Conservation (phyloP, 75 land plant genomes). For the Cupressus sempervirens region DNA sequence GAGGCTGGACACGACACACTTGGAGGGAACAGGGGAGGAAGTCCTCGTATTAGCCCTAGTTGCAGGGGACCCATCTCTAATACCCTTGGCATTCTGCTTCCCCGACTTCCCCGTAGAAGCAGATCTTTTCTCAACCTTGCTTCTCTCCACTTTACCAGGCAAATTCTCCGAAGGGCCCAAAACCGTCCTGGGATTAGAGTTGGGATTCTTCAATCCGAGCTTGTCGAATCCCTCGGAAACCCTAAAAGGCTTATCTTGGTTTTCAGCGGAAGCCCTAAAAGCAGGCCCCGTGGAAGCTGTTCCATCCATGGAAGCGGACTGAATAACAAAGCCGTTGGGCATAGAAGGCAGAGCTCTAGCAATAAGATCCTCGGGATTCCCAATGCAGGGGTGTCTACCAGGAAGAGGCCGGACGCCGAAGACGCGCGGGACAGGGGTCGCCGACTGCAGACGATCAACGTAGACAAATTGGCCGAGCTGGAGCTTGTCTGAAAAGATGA, state of each 20-base stretch:
- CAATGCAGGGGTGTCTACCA: slow-evolving; percentile 70
- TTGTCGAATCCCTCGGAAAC: not conserved
- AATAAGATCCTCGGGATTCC: slow-evolving; percentile 60
- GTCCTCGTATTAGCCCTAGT: slow-evolving; percentile 22
- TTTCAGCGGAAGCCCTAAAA: not conserved
- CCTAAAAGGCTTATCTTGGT: not conserved
- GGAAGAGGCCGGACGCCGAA: slow-evolving; percentile 66
- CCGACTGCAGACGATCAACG: slow-evolving; percentile 66
- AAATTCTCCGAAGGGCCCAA: slow-evolving; percentile 3
- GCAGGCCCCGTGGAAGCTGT: not conserved
- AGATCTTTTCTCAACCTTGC: slow-evolving; percentile 23
- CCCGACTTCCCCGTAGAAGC: slow-evolving; percentile 23
- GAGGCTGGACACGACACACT: slow-evolving; percentile 65
- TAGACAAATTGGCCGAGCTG: slow-evolving; percentile 89
- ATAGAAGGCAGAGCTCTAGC: slow-evolving; percentile 23
- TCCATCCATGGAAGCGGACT: slow-evolving; percentile 24
- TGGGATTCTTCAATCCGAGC: not conserved
- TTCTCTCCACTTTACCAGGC: slow-evolving; percentile 16
- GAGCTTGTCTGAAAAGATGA: slow-evolving; percentile 70
- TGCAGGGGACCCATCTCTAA: slow-evolving; percentile 16
- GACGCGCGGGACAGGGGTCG: slow-evolving; percentile 45
- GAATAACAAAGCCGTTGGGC: slow-evolving; percentile 40
- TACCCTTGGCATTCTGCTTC: slow-evolving; percentile 9
- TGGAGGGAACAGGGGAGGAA: slow-evolving; percentile 61
- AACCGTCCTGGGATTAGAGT: not conserved